Evolutionary conservation across 208 protist species (phyloP).

Genomic region (Lotmaria passim): DNA sequence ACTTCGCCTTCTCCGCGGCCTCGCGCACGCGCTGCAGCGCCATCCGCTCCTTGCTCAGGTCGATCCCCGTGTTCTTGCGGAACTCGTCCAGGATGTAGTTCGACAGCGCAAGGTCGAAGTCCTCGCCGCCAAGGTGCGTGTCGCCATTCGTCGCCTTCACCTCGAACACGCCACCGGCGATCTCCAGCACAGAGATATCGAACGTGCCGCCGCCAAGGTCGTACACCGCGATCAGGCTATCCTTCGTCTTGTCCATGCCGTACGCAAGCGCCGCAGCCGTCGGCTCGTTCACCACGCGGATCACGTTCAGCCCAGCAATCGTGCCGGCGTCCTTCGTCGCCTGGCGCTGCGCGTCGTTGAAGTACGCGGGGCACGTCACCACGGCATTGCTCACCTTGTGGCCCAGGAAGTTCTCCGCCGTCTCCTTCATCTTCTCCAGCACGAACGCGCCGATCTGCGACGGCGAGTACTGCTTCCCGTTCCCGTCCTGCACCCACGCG

Average conservation of each 20-base stretch:
- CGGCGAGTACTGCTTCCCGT: conserved; percentile 87
- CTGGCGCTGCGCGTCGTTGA: conserved; percentile 98
- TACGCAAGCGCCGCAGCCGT: conserved; percentile 93
- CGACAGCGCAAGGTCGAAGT: conserved; percentile 96
- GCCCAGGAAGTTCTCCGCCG: conserved; percentile 41
- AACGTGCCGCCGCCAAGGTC: conserved; percentile 96
- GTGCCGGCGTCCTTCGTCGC: conserved; percentile 97
- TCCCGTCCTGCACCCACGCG: conserved; percentile 94
- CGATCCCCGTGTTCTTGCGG: conserved; percentile 92
- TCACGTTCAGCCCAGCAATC: conserved; percentile 95
- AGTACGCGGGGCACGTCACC: conserved; percentile 97
- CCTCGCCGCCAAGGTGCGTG: conserved; percentile 99
- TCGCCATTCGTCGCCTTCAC: conserved; percentile 98
- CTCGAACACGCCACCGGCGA: conserved; percentile 97
- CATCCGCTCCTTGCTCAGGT: conserved; percentile 94
- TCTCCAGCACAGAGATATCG: conserved; percentile 97
- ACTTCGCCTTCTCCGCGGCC: conserved; percentile 98
- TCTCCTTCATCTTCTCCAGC: conserved; percentile 88
- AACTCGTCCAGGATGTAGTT: conserved; percentile 93
- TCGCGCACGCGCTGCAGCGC: conserved; percentile 97
- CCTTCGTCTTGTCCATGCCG: conserved; percentile 96
- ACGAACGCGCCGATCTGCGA: conserved; percentile 80
- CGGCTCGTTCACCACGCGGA: conserved; percentile 99
- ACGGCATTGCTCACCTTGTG: conserved; percentile 83
- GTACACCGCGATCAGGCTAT: conserved; percentile 60